Conservation (phyloP, 225 moss, liverwort and hornwort species). For the Marchantia paleacea region DNA sequence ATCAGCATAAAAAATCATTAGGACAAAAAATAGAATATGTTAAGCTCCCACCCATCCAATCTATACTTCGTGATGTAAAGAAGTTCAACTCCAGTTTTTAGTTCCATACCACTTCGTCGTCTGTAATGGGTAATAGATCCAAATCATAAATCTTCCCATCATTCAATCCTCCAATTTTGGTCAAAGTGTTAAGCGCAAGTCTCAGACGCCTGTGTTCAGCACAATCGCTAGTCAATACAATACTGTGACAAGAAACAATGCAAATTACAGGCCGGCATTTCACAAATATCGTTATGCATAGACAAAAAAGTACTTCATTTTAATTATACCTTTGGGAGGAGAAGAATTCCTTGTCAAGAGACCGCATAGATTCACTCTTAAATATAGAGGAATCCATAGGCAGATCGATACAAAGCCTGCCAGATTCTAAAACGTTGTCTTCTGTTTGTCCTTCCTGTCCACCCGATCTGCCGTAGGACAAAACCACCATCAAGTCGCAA, state of each 20-base stretch:
- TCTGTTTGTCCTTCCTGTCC: neutral
- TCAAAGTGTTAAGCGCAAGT: slow-evolving; percentile 43
- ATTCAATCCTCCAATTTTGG: slow-evolving; percentile 40
- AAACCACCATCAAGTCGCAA: neutral
- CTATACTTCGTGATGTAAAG: neutral
- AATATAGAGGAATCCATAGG: slow-evolving; percentile 35
- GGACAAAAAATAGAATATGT: neutral
- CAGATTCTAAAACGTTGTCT: slow-evolving; percentile 17
- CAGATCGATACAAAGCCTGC: slow-evolving; percentile 41
- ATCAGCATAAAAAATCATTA: neutral
- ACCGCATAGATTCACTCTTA: slow-evolving; percentile 32
- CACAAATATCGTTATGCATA: neutral
- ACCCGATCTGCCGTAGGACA: slow-evolving; percentile 25
- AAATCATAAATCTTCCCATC: slow-evolving; percentile 36
- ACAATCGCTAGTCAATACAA: neutral
- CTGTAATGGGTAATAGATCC: slow-evolving; percentile 36
- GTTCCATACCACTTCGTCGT: slow-evolving; percentile 44
- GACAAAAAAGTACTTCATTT: no score
- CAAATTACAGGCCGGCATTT: no score
- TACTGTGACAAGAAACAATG: neutral
- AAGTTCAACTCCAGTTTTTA: neutral
- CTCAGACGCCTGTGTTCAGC: slow-evolving; percentile 23
- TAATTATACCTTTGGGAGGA: slow-evolving; percentile 41
- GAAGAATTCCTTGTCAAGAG: slow-evolving; percentile 42
- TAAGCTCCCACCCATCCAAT: neutral